These are phyloP conservation scores for Candida xyloterini DNA, from an alignment of 805 yeast genomes.

Conservation along the genomic window DNA sequence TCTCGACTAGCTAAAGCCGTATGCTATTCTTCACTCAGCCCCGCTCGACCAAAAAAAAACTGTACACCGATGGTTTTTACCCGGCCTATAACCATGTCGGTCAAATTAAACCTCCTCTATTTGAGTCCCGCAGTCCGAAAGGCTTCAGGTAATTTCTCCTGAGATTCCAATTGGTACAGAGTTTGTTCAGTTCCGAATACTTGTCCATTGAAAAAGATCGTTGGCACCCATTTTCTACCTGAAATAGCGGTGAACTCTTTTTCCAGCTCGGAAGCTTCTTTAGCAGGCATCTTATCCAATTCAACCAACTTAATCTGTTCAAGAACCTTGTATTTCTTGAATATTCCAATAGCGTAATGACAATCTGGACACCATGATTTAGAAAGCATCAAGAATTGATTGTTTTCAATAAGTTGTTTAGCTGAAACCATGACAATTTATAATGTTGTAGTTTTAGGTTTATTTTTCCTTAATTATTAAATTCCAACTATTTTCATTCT, in stretches of 20 bases:
- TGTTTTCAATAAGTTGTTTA: constrained; percentile 40
- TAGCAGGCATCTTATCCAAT: constrained; percentile 50
- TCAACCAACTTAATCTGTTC: constrained; percentile 56
- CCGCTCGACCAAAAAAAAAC: neutral
- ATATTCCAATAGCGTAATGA: constrained; percentile 55
- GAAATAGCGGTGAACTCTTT: constrained; percentile 53
- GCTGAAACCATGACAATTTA: constrained; percentile 33
- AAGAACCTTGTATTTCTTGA: constrained; percentile 49
- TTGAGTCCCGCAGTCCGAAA: constrained; percentile 35
- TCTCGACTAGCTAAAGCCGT: neutral
- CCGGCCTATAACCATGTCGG: neutral
- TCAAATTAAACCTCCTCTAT: neutral
- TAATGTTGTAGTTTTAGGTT: neutral
- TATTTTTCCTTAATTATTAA: constrained; percentile 3
- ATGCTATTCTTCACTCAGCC: neutral
- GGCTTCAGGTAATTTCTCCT: constrained; percentile 33
- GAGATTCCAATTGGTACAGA: constrained; percentile 38
- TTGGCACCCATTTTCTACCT: constrained; percentile 68
- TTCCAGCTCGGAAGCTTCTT: constrained; percentile 52
- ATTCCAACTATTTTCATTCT: constrained; percentile 4
- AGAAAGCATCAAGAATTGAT: constrained; percentile 56
- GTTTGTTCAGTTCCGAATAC: constrained; percentile 57
- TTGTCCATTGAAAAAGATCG: constrained; percentile 58
- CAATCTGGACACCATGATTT: constrained; percentile 83
- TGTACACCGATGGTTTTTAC: neutral